These are phyloP conservation scores for Xylaria sp. DNA, from an alignment of 2,329 filamentous ascomycete genomes.

Conservation along the genomic window DNA sequence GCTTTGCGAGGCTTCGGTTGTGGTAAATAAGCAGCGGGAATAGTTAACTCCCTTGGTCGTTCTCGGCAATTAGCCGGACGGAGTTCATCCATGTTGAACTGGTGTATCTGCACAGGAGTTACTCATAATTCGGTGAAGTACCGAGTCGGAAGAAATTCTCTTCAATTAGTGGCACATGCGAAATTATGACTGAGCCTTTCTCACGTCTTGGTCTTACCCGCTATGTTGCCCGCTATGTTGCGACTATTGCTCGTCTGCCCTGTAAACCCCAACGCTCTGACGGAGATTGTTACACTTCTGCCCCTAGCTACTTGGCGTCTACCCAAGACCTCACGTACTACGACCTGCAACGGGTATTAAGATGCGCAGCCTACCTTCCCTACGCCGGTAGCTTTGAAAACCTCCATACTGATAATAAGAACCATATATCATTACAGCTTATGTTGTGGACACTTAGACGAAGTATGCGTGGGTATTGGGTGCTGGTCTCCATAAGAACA, in stretches of 20 bases:
- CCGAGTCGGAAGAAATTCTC: background rate
- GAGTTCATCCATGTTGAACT: background rate
- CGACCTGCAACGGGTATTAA: background rate
- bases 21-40: background rate
- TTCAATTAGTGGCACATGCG: background rate
- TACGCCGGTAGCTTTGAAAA: background rate
- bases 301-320: constrained; percentile 5
- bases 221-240: background rate
- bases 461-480: background rate
- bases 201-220: too few species aligned
- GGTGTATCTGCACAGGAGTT: background rate
- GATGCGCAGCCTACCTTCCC: background rate
- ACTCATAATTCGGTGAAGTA: background rate
- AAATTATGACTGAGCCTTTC: too few species aligned
- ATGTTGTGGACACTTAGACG: background rate
- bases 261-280: background rate
- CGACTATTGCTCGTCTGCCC: background rate
- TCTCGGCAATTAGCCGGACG: background rate
- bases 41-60: background rate
- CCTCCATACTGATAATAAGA: background rate
- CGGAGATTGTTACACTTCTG: background rate
- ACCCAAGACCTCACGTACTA: background rate
- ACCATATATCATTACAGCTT: background rate
- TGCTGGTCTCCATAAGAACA: background rate
- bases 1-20: constrained; percentile 18